Evolutionary conservation across 192 early-diverging fungal species (phyloP), one percentile per base, ranked within the genome.

Genomic region (Funneliformis geosporum): DNA sequence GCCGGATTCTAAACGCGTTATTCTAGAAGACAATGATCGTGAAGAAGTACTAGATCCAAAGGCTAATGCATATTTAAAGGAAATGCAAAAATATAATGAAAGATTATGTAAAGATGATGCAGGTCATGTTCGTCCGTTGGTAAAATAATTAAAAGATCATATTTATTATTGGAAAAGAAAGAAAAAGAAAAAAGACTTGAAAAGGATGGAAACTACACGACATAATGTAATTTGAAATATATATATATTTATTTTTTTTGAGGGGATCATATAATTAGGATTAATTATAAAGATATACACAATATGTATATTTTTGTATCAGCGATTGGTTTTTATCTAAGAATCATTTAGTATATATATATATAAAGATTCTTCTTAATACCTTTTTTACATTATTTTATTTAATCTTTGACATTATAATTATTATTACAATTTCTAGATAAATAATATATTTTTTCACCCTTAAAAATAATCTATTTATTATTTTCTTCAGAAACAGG

Each of bases 71-170:
- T 80, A 80, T 46, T 66, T 80, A 40, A 76, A 80, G 71, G 79
- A 80, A 33, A 80, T 80, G 79, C 79, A 80, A 39, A 80, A 73
- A 64, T 80, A 80, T 50, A 80, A 77, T 65, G 79, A 80, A 44
- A 50, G 79, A 27, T 60, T 75, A 14, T 73, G 71, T 50, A 75
- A 75, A 42, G 79, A 80, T 60, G 79, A 80, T 27, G 65, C 76
- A 25, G 74, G 79, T 50, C 79, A 75, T 16, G 71, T 75, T 23
- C 67, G 79, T 64, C 79, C 79, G 16, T 59, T 80, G 74, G 79
- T 80, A 4, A 80, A 80, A 75, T 80, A 67, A 76, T 14, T 25
- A 4, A 12, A n/a, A 28, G 8, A 33, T 73, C n/a, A 23, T 74
- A 27, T 74, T 72, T 47, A 72, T 23, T 11, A 40, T 9, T 42